Conservation (phyloP, 2,329 filamentous ascomycete species). For the Nigrospora osmanthi region DNA sequence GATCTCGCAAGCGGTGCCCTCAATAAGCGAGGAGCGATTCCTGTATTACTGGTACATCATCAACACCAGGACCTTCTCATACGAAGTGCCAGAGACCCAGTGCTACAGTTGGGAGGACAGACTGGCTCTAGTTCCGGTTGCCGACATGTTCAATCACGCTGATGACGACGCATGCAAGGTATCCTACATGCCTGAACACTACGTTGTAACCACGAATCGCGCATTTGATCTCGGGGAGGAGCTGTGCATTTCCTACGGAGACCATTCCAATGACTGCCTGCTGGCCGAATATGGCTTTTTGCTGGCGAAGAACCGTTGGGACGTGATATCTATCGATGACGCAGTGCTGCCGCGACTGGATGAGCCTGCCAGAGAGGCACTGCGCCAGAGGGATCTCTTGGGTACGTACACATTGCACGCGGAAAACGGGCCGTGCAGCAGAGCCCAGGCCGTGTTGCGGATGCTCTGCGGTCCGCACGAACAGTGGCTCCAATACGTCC, state of each 20-base stretch:
- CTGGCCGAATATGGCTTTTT: conserved; percentile 31
- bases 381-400: neutral
- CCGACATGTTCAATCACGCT: conserved; percentile 5
- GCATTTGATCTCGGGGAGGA: conserved; percentile 23
- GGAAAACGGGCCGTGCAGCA: neutral
- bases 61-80: conserved; percentile 55
- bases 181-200: neutral
- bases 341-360: conserved; percentile 5
- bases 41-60: conserved; percentile 53
- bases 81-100: conserved; percentile 32
- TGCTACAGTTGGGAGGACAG: conserved; percentile 10
- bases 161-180: conserved; percentile 1
- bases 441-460: neutral
- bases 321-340: conserved; percentile 9
- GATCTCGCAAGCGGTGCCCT: neutral
- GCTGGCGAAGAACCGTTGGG: conserved; percentile 9
- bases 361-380: neutral
- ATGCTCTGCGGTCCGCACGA: neutral
- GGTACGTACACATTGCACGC: neutral
- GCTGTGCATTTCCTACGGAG: conserved; percentile 40
- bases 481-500: too few species aligned
- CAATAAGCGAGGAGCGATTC: conserved; percentile 20
- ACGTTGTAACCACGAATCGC: conserved; percentile 1
- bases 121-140: conserved; percentile 4
- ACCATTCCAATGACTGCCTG: conserved; percentile 44